Evolutionary conservation across 345 rosid genomes (phyloP).

Genomic region (Eucalyptus fibrosa): DNA sequence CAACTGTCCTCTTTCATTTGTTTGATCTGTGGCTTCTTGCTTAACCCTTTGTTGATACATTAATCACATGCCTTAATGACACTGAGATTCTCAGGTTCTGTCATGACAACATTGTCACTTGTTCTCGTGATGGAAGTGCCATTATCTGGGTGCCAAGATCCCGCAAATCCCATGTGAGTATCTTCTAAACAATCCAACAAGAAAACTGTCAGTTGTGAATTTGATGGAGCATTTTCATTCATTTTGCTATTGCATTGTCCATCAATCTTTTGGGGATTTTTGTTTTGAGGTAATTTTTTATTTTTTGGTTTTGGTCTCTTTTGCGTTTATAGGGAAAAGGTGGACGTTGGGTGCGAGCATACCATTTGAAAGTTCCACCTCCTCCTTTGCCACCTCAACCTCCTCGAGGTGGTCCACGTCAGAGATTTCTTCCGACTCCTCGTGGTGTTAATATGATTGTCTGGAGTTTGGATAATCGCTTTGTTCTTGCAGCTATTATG

Average conservation of each 20-base stretch:
- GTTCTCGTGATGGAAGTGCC: conserved; percentile 99
- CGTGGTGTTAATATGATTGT: conserved; percentile 99
- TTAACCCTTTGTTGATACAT: background rate
- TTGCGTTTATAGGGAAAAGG: conserved; percentile 52
- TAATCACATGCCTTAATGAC: background rate
- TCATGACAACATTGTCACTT: conserved; percentile 93
- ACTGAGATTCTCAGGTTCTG: conserved; percentile 51
- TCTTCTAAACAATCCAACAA: background rate
- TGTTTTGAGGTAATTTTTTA: background rate
- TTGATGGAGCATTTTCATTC: background rate
- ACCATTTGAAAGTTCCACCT: conserved; percentile 98
- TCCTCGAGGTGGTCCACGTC: conserved; percentile 98
- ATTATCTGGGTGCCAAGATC: conserved; percentile 92
- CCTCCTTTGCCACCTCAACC: conserved; percentile 98
- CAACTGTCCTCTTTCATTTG: background rate
- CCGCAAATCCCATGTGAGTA: conserved; percentile 79
- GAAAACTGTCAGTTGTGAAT: background rate
- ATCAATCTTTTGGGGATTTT: background rate
- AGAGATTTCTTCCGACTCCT: conserved; percentile 93
- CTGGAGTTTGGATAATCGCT: conserved; percentile 99
- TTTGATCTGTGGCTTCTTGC: background rate
- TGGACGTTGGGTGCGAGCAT: conserved; percentile 86
- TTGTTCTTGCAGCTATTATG: conserved; percentile 99
- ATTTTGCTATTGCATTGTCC: background rate
- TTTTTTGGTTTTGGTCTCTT: background rate